These are phyloP conservation scores for Tuber umbilicatum DNA, from an alignment of 495 filamentous ascomycete species.

Conservation along the genomic window DNA sequence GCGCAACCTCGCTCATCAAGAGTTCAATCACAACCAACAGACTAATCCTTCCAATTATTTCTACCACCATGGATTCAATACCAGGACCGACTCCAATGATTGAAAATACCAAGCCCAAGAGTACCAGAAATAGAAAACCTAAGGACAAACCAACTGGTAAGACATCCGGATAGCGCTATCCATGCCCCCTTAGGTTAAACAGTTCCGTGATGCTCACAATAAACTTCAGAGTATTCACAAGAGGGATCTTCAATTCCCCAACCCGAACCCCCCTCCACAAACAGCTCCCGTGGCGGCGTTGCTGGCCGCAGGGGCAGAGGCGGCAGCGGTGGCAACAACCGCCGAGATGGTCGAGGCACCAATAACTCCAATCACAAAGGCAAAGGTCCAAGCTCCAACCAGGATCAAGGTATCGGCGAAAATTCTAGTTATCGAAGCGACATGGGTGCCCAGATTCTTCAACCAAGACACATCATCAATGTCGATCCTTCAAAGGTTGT, in stretches of 20 bases:
- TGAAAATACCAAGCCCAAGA: neutral
- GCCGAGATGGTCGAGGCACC: neutral
- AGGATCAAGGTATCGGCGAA: neutral
- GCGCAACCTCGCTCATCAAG: neutral
- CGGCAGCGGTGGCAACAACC: neutral
- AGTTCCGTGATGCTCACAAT: neutral
- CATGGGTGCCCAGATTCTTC: neutral
- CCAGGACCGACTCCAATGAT: neutral
- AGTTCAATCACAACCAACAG: neutral
- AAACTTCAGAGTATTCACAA: neutral
- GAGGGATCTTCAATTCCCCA: neutral
- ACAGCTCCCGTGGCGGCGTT: neutral
- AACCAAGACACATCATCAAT: neutral
- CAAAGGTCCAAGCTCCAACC: neutral
- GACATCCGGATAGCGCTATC: neutral
- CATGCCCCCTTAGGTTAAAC: neutral
- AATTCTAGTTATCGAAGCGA: neutral
- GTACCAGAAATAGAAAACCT: neutral
- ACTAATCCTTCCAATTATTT: neutral
- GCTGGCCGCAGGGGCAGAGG: neutral
- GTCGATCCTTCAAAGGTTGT: conserved; percentile 6
- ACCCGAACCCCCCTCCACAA: neutral
- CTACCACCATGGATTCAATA: neutral
- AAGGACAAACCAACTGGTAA: neutral
- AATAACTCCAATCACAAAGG: neutral